Conservation (phyloP, 2,329 filamentous ascomycete species). For the Colletotrichum tropicicola region DNA sequence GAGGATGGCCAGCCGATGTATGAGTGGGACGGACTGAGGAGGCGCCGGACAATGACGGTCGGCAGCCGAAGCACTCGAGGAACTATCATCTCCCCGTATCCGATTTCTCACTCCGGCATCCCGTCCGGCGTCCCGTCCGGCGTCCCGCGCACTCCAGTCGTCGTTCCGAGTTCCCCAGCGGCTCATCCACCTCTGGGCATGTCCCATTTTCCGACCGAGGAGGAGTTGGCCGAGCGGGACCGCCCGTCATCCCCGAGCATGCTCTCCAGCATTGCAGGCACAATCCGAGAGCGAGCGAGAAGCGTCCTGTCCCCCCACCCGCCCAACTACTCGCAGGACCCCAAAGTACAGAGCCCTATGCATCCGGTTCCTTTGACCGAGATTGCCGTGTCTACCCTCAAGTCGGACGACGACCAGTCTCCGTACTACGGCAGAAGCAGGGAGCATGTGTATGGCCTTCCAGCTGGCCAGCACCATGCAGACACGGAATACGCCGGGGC, state of each 20-base stretch:
- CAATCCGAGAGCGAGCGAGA: slow-evolving; percentile 57
- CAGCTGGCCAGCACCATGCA: slow-evolving; percentile 52
- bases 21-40: slow-evolving; percentile 91
- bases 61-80: slow-evolving; percentile 41
- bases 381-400: slow-evolving; percentile 61
- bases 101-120: neutral
- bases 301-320: slow-evolving; percentile 50
- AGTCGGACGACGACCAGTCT: slow-evolving; percentile 51
- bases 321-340: slow-evolving; percentile 48
- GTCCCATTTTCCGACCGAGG: slow-evolving; percentile 80
- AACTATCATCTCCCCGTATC: slow-evolving; percentile 21
- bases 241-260: slow-evolving; percentile 56
- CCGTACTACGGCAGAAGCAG: slow-evolving; percentile 48
- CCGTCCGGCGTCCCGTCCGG: slow-evolving; percentile 33
- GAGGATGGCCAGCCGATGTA: slow-evolving; percentile 77
- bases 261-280: slow-evolving; percentile 66
- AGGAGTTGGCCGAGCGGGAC: slow-evolving; percentile 66
- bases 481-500: slow-evolving; percentile 60
- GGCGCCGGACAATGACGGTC: slow-evolving; percentile 68
- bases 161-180: slow-evolving; percentile 15
- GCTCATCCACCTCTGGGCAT: slow-evolving; percentile 84
- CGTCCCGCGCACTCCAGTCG: slow-evolving; percentile 37
- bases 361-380: slow-evolving; percentile 71
- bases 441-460: slow-evolving; percentile 54
- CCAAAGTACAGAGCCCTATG: slow-evolving; percentile 61